Percentiles rank a stretch among this genome's conserved stretches.
These are phyloP conservation scores for Cyclocybe aegerita DNA, from an alignment of 768 basidiomycete species.

Conservation along the genomic window DNA sequence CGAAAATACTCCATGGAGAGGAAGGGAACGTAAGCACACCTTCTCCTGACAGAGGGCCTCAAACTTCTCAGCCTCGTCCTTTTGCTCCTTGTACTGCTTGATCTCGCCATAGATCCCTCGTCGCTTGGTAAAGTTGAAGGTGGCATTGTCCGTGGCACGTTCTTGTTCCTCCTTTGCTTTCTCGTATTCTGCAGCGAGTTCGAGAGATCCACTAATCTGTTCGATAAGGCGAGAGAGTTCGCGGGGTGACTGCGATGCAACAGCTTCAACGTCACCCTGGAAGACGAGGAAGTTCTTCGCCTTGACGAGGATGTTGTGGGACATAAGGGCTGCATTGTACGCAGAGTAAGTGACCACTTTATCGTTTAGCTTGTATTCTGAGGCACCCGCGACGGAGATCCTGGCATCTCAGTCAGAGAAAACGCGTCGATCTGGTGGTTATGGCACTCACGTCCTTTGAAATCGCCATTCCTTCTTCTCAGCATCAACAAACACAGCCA, in stretches of 20 bases:
- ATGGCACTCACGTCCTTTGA: constrained; percentile 77
- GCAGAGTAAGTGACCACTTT: constrained; percentile 80
- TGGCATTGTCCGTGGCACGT: constrained; percentile 90
- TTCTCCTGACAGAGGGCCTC: constrained; percentile 72
- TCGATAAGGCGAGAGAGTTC: constrained; percentile 91
- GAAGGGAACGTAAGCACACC: constrained; percentile 39
- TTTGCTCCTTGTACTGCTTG: constrained; percentile 97
- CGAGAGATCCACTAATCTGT: constrained; percentile 92
- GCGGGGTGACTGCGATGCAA: constrained; percentile 90
- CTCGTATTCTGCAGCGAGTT: constrained; percentile 87
- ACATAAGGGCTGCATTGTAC: constrained; percentile 85
- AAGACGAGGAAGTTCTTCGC: constrained; percentile 99
- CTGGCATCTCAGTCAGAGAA: constrained; percentile 38
- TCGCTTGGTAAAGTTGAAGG: constrained; percentile 92
- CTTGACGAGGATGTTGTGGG: constrained; percentile 95
- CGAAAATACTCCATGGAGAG: not conserved
- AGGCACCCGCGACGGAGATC: constrained; percentile 83
- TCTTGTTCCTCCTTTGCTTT: constrained; percentile 85
- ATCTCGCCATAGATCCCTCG: constrained; percentile 93
- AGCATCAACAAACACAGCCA: constrained; percentile 82
- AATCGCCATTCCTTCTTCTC: constrained; percentile 85
- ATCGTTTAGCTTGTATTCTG: constrained; percentile 88
- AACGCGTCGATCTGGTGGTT: not conserved
- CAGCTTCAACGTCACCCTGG: constrained; percentile 98
- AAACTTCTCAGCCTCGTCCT: constrained; percentile 88